Evolutionary conservation across 225 moss, liverwort and hornwort genomes (phyloP).

Genomic region (Bryum argenteum): DNA sequence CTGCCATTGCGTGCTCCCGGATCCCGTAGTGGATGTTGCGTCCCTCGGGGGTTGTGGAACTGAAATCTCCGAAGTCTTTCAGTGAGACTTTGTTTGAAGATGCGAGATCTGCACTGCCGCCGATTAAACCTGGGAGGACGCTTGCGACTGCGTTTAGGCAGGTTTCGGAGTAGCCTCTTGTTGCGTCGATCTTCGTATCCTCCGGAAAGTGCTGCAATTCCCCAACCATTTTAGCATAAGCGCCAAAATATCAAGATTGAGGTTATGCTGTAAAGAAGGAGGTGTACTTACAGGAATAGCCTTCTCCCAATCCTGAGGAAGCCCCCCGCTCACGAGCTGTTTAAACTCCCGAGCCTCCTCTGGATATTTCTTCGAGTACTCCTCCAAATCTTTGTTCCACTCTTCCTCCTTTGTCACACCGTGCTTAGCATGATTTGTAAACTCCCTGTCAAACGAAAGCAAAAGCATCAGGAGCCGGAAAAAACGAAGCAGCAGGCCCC

Average conservation of each 20-base stretch:
- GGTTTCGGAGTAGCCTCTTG: constrained; percentile 69
- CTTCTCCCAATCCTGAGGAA: constrained; percentile 60
- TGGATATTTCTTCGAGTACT: constrained; percentile 55
- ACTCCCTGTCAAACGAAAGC: constrained; percentile 40
- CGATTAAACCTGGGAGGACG: constrained; percentile 55
- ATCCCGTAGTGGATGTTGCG: constrained; percentile 70
- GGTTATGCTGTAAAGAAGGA: neutral
- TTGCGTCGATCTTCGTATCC: constrained; percentile 71
- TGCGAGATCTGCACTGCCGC: constrained; percentile 76
- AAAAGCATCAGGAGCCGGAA: neutral
- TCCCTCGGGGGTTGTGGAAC: constrained; percentile 41
- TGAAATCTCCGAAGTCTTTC: constrained; percentile 43
- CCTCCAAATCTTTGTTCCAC: constrained; percentile 54
- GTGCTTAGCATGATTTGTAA: constrained; percentile 49
- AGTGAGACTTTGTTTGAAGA: constrained; percentile 69
- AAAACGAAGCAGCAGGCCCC: too few relatives aligned
- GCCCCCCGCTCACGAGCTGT: constrained; percentile 42
- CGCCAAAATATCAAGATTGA: too few relatives aligned
- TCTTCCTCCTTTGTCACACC: constrained; percentile 52
- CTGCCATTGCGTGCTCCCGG: constrained; percentile 79
- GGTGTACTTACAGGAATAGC: constrained; percentile 53
- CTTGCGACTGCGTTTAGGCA: constrained; percentile 53
- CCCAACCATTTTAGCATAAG: too few relatives aligned
- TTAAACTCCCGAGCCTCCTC: constrained; percentile 57
- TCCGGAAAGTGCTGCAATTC: constrained; percentile 50